These are phyloP conservation scores for Lentinula sp. DNA, from an alignment of 768 basidiomycete species.

Conservation along the genomic window DNA sequence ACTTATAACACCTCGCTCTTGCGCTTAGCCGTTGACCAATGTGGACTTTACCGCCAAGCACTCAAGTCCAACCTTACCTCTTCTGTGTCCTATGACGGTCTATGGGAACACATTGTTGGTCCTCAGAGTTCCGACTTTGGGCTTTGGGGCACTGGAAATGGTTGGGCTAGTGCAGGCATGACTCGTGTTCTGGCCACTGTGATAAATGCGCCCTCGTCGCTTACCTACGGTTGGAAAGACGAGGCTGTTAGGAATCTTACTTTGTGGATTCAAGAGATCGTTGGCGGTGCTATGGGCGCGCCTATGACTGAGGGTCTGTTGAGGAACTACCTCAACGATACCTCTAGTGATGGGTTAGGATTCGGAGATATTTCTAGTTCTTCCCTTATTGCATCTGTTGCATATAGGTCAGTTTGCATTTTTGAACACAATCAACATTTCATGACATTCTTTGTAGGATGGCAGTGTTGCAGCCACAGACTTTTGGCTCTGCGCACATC, in stretches of 20 bases:
- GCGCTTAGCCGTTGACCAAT: constrained; percentile 30
- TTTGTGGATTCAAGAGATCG: constrained; percentile 37
- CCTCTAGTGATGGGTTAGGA: constrained; percentile 7
- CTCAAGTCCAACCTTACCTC: constrained; percentile 19
- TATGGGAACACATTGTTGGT: constrained; percentile 29
- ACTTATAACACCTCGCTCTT: constrained; percentile 28
- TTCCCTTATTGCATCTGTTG: constrained; percentile 7
- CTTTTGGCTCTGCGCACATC: constrained; percentile 3
- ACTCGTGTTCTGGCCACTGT: constrained; percentile 52
- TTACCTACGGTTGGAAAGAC: constrained; percentile 14
- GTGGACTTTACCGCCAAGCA: constrained; percentile 33
- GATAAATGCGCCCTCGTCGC: constrained; percentile 26
- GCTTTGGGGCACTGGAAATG: constrained; percentile 54
- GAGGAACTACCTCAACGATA: constrained; percentile 13
- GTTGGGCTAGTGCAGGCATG: constrained; percentile 70
- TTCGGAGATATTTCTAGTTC: constrained; percentile 11
- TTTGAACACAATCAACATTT: not conserved
- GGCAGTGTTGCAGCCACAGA: constrained; percentile 8
- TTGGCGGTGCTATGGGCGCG: constrained; percentile 18
- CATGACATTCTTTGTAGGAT: not conserved
- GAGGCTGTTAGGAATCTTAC: constrained; percentile 22
- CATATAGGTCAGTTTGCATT: not conserved
- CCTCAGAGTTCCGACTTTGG: constrained; percentile 31
- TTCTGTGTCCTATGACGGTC: not conserved
- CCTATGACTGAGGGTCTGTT: constrained; percentile 7